phyloP scores from a whole-genome alignment of 176 grass and related monocot genomes.

The Oryza glaberrima region DNA sequence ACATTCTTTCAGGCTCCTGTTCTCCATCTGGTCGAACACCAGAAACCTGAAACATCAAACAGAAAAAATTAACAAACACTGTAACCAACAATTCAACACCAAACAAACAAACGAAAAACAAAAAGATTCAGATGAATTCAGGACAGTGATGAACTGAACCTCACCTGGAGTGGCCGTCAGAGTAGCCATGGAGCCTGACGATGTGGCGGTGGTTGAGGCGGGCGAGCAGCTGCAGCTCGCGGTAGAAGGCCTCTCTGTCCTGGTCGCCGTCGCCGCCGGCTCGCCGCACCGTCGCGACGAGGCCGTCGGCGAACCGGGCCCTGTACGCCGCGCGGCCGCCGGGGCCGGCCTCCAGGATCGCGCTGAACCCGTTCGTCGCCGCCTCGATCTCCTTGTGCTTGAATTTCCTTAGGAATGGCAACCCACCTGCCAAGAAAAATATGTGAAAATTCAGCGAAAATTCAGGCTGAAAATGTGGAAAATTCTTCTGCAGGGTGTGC shows the following conservation, averaged over 20 bases:
- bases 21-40: slow-evolving; percentile 90
- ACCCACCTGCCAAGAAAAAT: slow-evolving; percentile 40
- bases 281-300: slow-evolving; percentile 66
- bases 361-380: slow-evolving; percentile 76
- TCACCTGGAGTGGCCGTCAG: slow-evolving; percentile 56
- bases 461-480: background rate
- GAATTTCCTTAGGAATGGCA: slow-evolving; percentile 72
- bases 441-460: background rate
- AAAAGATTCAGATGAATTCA: background rate
- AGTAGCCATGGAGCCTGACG: slow-evolving; percentile 76
- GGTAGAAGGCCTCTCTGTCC: slow-evolving; percentile 52
- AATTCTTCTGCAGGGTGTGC: background rate
- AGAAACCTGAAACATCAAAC: slow-evolving; percentile 65
- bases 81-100: background rate
- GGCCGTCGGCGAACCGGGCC: slow-evolving; percentile 74
- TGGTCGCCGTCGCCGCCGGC: slow-evolving; percentile 32
- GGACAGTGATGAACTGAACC: slow-evolving; percentile 38
- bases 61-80: background rate
- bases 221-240: slow-evolving; percentile 71
- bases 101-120: background rate
- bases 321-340: slow-evolving; percentile 62
- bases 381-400: slow-evolving; percentile 71
- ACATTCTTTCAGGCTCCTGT: slow-evolving; percentile 76
- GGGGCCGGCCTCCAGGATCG: slow-evolving; percentile 53
- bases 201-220: slow-evolving; percentile 88